A percentile compares a stretch with the other conserved stretches of the same genome.
Evolutionary conservation across 176 grass and related monocot species (phyloP).

Genomic region (Coix lacrymajobi): DNA sequence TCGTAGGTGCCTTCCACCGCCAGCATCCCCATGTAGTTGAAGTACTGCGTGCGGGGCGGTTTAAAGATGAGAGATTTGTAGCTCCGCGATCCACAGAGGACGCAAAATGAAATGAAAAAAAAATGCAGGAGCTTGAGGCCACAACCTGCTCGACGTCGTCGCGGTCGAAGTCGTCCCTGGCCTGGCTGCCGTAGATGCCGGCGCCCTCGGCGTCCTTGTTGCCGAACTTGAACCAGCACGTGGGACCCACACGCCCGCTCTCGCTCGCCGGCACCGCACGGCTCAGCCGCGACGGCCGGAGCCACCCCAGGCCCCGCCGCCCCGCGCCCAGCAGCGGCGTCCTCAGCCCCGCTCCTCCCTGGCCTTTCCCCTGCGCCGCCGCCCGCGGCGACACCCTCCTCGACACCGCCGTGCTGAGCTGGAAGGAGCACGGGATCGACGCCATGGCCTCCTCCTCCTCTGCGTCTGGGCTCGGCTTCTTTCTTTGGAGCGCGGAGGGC

Average conservation of each 20-base stretch:
- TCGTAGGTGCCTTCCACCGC: slow-evolving; percentile 97
- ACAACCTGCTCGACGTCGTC: slow-evolving; percentile 93
- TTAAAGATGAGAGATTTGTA: too few relatives aligned
- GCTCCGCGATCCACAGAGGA: background rate
- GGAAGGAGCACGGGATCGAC: slow-evolving; percentile 62
- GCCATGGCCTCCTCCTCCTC: slow-evolving; percentile 31
- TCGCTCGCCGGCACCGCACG: slow-evolving; percentile 36
- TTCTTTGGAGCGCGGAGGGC: background rate
- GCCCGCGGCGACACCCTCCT: slow-evolving; percentile 17
- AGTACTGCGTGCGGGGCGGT: slow-evolving; percentile 42
- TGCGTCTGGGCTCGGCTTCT: background rate
- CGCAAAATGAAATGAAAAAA: background rate
- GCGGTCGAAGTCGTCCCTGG: slow-evolving; percentile 85
- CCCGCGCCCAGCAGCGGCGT: slow-evolving; percentile 34
- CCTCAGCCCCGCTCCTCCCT: background rate
- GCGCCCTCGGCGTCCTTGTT: slow-evolving; percentile 76
- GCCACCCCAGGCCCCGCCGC: slow-evolving; percentile 23
- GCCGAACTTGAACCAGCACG: slow-evolving; percentile 88
- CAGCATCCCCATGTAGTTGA: slow-evolving; percentile 99
- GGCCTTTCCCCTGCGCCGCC: background rate
- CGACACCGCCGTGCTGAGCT: slow-evolving; percentile 28
- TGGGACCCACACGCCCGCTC: slow-evolving; percentile 44
- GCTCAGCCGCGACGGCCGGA: slow-evolving; percentile 37
- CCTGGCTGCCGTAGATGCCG: slow-evolving; percentile 84
- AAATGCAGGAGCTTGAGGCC: background rate